These are phyloP conservation scores for Voacanga thouarsii DNA, from an alignment of 257 asterid species.

Conservation along the genomic window DNA sequence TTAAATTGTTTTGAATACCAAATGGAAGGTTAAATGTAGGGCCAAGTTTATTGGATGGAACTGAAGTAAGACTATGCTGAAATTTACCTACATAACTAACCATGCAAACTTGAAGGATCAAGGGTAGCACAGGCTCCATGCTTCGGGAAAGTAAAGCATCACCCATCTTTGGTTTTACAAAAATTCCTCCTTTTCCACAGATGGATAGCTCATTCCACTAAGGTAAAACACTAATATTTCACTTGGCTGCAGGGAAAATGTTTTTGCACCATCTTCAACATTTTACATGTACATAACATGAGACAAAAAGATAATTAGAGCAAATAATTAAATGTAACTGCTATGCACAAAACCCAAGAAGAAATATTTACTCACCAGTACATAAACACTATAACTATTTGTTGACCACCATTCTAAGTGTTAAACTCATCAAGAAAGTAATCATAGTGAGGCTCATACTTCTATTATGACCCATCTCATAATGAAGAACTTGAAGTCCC, in stretches of 20 bases:
- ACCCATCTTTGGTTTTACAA: conserved; percentile 88
- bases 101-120: conserved; percentile 95
- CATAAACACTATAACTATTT: conserved; percentile 92
- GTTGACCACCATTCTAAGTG: conserved; percentile 94
- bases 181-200: conserved; percentile 88
- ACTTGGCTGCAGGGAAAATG: conserved; percentile 91
- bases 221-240: conserved; percentile 75
- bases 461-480: conserved; percentile 97
- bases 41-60: neutral
- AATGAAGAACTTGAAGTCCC: conserved; percentile 94
- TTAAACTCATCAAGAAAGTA: no score
- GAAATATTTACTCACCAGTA: conserved; percentile 66
- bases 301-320: neutral
- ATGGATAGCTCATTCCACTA: conserved; percentile 96
- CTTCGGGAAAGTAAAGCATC: no score
- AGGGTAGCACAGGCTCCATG: conserved; percentile 83
- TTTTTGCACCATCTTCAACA: conserved; percentile 99
- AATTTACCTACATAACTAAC: conserved; percentile 41
- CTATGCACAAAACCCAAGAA: conserved; percentile 1
- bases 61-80: neutral
- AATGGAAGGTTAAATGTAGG: neutral
- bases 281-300: conserved; percentile 58
- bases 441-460: no score
- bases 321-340: neutral
- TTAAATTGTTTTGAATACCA: neutral